phyloP scores from a whole-genome alignment of 805 yeast genomes.

The Candida coquimbonensis region DNA sequence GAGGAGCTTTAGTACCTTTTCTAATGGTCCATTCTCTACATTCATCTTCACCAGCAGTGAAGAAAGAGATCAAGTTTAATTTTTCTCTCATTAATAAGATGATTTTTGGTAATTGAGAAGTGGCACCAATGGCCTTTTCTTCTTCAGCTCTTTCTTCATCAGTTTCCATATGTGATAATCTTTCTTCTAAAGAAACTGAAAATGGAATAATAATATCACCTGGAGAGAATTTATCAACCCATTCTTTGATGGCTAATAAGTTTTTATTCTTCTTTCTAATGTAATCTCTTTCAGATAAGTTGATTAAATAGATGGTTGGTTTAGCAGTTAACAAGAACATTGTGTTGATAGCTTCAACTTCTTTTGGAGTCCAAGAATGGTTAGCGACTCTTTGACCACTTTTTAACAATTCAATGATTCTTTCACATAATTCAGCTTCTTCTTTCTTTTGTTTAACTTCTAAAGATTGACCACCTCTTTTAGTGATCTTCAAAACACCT shows the following conservation, averaged over 20 bases:
- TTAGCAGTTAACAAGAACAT: constrained; percentile 90
- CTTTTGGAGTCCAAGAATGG: constrained; percentile 81
- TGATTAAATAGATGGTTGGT: constrained; percentile 88
- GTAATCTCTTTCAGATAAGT: constrained; percentile 84
- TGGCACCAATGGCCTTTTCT: constrained; percentile 65
- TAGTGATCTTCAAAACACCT: constrained; percentile 70
- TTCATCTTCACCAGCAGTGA: constrained; percentile 94
- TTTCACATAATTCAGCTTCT: constrained; percentile 68
- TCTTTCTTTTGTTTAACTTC: constrained; percentile 87
- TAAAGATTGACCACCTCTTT: constrained; percentile 82
- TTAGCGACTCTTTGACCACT: constrained; percentile 85
- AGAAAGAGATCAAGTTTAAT: constrained; percentile 83
- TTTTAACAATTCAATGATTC: constrained; percentile 70
- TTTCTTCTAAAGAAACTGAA: constrained; percentile 88
- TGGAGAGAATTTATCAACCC: constrained; percentile 86
- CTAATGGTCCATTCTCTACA: constrained; percentile 98
- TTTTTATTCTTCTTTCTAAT: constrained; percentile 85
- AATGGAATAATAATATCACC: constrained; percentile 90
- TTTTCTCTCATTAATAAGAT: constrained; percentile 82
- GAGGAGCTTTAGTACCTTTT: constrained; percentile 90
- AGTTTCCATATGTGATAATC: constrained; percentile 77
- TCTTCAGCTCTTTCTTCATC: constrained; percentile 77
- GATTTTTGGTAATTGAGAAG: constrained; percentile 79
- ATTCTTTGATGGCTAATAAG: constrained; percentile 70
- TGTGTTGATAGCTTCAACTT: constrained; percentile 82